Base-by-base conservation (phyloP, 345 rosid species). In the Litchi chinensis region DNA sequence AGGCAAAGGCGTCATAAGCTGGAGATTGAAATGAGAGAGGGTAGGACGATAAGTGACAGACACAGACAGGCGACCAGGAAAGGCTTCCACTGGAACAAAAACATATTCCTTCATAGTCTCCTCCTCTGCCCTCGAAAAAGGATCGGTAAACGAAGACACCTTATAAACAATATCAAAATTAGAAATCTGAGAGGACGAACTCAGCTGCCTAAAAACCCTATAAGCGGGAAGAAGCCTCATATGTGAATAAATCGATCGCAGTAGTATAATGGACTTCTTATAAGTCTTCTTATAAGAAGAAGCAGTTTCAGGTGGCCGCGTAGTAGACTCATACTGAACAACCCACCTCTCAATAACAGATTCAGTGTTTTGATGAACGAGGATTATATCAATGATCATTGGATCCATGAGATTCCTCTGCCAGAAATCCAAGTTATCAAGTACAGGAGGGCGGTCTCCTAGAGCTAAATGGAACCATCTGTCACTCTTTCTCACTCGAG, bases 261-360 rank as follows among this genome's bases (percentile, higher is more conserved):
- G 64, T 10, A 95, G 88, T 74, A 93, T 71, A 74, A 93, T 93
- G 6, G 90, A 86, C 84, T 93, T 95, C 90, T 89, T 95, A 85
- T 93, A 95, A 65, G 90, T 90, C 86, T 85, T 95, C 89, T 88
- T 92, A 72, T 89, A 90, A 28, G 89, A 87, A 8, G 88, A 70
- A 8, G 87, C 81, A 76, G 85, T 73, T 52, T 91, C 97, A 67
- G 88, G 87, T 81, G 86, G 70, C 56, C 85, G 65, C 1, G 91
- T 86, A 54, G 91, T 86, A 54, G 86, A 85, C 85, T 95, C 95
- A 26, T 89, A 95, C 68, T 92, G 96, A 85, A 93, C 87, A 76
- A 86, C 83, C 98, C 98, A 95, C 80, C 97, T 87, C 86, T 93
- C 98, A 44, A 95, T 88, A 70, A 95, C 92, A 54, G 93, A 91